These are phyloP conservation scores for Metroxylon sagu DNA, from an alignment of 176 grass and related monocot species.

Conservation along the genomic window DNA sequence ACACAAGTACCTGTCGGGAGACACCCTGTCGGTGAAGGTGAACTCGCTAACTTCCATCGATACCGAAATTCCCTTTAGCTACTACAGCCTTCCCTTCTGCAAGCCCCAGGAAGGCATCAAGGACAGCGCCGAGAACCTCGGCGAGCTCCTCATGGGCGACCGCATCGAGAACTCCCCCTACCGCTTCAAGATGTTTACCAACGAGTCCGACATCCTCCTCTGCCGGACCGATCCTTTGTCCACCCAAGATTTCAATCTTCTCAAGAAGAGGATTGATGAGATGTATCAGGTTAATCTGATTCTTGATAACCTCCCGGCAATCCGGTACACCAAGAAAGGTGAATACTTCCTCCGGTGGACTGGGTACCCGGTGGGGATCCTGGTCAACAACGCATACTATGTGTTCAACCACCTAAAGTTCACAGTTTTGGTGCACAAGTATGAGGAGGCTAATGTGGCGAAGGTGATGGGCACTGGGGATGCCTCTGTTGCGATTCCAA, in stretches of 20 bases:
- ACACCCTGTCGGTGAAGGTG: constrained; percentile 48
- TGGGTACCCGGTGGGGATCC: constrained; percentile 58
- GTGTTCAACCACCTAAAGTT: constrained; percentile 84
- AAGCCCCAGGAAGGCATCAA: constrained; percentile 42
- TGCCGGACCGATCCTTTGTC: constrained; percentile 39
- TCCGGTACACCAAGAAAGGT: constrained; percentile 65
- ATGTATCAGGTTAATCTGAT: constrained; percentile 84
- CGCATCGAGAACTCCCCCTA: constrained; percentile 79
- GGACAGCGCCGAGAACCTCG: constrained; percentile 81
- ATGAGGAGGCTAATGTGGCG: constrained; percentile 52
- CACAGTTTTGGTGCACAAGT: constrained; percentile 65
- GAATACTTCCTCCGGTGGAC: constrained; percentile 66
- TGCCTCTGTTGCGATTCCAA: constrained; percentile 35
- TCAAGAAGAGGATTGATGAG: constrained; percentile 69
- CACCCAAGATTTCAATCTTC: constrained; percentile 29
- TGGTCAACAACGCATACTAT: constrained; percentile 43
- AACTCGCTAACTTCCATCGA: constrained; percentile 85
- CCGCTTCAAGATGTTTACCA: constrained; percentile 58
- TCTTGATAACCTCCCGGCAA: constrained; percentile 73
- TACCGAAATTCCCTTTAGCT: constrained; percentile 69
- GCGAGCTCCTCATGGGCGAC: constrained; percentile 78
- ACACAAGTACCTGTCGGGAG: constrained; percentile 45
- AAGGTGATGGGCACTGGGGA: constrained; percentile 48
- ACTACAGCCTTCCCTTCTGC: constrained; percentile 78
- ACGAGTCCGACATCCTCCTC: constrained; percentile 52